phyloP scores from a whole-genome alignment of 306 rosid genomes.

The Medicago ruthenica region DNA sequence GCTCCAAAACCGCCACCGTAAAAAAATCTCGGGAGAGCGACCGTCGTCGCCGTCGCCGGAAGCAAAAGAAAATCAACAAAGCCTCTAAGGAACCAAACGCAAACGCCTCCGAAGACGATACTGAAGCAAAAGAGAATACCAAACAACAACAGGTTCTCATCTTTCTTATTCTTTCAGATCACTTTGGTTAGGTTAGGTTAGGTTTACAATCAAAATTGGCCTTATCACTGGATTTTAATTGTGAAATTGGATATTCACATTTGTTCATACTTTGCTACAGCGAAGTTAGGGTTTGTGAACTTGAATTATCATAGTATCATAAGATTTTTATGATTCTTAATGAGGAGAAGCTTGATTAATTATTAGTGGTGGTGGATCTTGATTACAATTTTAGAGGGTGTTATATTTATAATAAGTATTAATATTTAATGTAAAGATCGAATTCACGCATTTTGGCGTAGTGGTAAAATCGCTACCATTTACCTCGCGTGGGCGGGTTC shows the following conservation, averaged over 20 bases:
- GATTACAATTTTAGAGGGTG: too few species aligned
- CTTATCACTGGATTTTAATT: not conserved
- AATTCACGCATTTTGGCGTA: too few species aligned
- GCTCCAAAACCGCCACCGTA: slow-evolving; percentile 33
- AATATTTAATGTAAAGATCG: too few species aligned
- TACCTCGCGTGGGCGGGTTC: too few species aligned
- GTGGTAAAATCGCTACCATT: too few species aligned
- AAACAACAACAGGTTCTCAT: slow-evolving; percentile 63
- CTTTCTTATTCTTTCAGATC: not conserved
- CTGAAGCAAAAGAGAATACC: slow-evolving; percentile 58
- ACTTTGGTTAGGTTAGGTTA: not conserved
- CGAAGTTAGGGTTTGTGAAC: slow-evolving; percentile 34
- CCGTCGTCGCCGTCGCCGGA: slow-evolving; percentile 89
- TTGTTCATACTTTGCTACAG: not conserved
- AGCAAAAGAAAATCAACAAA: slow-evolving; percentile 86
- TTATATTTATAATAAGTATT: too few species aligned
- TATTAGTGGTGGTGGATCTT: not conserved
- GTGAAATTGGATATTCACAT: not conserved
- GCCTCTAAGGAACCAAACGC: slow-evolving; percentile 51
- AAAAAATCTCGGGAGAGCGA: slow-evolving; percentile 79
- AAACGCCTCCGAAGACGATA: slow-evolving; percentile 49
- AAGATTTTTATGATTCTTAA: not conserved
- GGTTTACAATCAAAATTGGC: not conserved
- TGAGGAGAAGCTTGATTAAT: not conserved
- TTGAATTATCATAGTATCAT: slow-evolving; percentile 7